A percentile compares a stretch with the other conserved stretches of the same genome.
Evolutionary conservation across 2,329 filamentous ascomycete genomes (phyloP).

Genomic region (Akanthomyces lecanii): DNA sequence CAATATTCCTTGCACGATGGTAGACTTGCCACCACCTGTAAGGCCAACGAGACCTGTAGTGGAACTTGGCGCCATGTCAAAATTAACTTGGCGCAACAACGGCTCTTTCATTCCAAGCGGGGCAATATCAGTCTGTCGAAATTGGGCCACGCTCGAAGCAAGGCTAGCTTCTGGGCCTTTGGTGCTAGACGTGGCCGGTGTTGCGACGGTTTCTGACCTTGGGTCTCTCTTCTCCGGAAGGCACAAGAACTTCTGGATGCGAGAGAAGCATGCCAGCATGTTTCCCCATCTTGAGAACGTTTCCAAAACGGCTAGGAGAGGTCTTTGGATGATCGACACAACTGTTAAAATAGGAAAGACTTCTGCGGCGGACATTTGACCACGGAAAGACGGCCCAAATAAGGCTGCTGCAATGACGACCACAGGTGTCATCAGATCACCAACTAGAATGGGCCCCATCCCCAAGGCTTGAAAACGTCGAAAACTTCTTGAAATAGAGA

Average conservation of each 20-base stretch:
- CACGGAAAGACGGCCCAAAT: not conserved
- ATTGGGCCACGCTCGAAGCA: not conserved
- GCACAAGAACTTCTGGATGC: not conserved
- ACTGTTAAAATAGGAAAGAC: not conserved
- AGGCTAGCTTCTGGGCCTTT: not conserved
- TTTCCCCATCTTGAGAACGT: not conserved
- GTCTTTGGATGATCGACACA: not conserved
- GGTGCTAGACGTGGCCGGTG: not conserved
- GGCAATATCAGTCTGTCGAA: not conserved
- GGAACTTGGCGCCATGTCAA: not conserved
- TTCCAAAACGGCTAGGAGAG: not conserved
- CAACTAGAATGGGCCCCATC: not conserved
- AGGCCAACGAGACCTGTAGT: not conserved
- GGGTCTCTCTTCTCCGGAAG: not conserved
- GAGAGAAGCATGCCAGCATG: not conserved
- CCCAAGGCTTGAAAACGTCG: not conserved
- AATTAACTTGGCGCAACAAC: not conserved
- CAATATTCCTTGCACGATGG: not conserved
- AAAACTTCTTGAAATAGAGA: not conserved
- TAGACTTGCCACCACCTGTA: not conserved
- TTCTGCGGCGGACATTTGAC: not conserved
- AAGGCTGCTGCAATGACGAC: not conserved
- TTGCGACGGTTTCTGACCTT: not conserved
- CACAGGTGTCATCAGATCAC: not conserved
- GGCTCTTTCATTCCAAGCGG: not conserved